Conservation (phyloP, 148 eudicot genomes). For the Talinum fruticosum region DNA sequence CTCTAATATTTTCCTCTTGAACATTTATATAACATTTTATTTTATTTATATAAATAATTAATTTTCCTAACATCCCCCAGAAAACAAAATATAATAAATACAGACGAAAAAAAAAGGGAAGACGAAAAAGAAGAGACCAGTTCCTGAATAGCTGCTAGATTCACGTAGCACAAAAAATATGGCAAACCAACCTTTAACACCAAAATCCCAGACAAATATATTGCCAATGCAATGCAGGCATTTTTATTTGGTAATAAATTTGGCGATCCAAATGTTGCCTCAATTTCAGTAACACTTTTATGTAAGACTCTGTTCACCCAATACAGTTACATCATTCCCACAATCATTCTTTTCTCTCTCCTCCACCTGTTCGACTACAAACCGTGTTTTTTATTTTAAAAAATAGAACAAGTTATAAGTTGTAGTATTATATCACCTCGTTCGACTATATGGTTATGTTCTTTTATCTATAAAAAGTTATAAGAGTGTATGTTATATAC, state of each 20-base stretch:
- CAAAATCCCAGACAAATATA: constrained; percentile 30
- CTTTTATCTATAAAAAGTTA: no score
- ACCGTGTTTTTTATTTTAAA: no score
- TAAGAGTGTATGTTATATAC: no score
- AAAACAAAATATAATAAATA: neutral
- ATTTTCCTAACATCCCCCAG: neutral
- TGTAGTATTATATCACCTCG: no score
- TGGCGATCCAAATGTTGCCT: constrained; percentile 32
- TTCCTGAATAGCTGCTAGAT: constrained; percentile 62
- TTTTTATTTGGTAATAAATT: neutral
- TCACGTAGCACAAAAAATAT: constrained; percentile 38
- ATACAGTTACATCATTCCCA: constrained; percentile 5
- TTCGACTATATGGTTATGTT: no score
- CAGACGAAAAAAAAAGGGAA: neutral
- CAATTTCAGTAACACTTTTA: constrained; percentile 30
- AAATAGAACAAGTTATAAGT: no score
- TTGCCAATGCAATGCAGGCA: constrained; percentile 11
- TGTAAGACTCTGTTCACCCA: constrained; percentile 13
- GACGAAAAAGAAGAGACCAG: constrained; percentile 36
- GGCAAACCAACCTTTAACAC: constrained; percentile 35
- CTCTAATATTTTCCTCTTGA: no score
- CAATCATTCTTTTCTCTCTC: constrained; percentile 25
- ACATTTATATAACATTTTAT: no score
- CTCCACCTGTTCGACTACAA: no score
- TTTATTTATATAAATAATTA: neutral